These are phyloP conservation scores for Pythium rhizo-oryzae DNA, from an alignment of 352 stramenopile genomes.

Conservation along the genomic window DNA sequence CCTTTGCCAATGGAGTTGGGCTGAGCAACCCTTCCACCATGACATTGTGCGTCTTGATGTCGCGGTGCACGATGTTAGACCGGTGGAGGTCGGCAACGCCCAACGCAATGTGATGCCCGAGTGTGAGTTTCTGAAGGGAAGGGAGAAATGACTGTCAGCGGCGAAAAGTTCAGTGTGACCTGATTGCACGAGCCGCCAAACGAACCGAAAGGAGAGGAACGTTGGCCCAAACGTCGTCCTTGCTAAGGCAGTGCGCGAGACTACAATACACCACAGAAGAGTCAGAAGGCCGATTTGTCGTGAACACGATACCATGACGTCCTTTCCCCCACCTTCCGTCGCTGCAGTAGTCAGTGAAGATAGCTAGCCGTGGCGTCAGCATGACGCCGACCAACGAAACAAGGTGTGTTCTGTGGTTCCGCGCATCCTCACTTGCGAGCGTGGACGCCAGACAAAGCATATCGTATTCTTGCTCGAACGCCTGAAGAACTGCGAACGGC, in stretches of 20 bases:
- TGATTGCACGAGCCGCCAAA: background rate
- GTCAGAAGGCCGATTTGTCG: background rate
- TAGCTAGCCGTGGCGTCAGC: conserved; percentile 18
- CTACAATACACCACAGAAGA: background rate
- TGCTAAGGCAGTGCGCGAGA: conserved; percentile 22
- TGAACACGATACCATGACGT: background rate
- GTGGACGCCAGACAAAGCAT: conserved; percentile 16
- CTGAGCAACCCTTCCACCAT: conserved; percentile 19
- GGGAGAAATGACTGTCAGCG: background rate
- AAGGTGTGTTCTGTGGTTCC: background rate
- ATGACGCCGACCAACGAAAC: conserved; percentile 13
- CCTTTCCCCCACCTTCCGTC: conserved; percentile 18
- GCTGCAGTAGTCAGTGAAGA: conserved; percentile 29
- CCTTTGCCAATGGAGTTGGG: conserved; percentile 11
- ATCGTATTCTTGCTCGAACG: conserved; percentile 25
- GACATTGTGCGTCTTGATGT: conserved; percentile 33
- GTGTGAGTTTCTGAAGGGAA: conserved; percentile 19
- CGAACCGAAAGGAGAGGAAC: conserved; percentile 14
- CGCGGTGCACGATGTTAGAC: conserved; percentile 25
- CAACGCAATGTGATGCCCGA: conserved; percentile 14
- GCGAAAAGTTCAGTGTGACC: no score
- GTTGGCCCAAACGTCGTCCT: background rate
- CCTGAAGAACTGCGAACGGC: conserved; percentile 18
- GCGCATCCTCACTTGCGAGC: no score
- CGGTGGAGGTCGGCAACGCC: conserved; percentile 18